Evolutionary conservation across 352 stramenopile species (phyloP).

Genomic region (Globisporangium irregulare): DNA sequence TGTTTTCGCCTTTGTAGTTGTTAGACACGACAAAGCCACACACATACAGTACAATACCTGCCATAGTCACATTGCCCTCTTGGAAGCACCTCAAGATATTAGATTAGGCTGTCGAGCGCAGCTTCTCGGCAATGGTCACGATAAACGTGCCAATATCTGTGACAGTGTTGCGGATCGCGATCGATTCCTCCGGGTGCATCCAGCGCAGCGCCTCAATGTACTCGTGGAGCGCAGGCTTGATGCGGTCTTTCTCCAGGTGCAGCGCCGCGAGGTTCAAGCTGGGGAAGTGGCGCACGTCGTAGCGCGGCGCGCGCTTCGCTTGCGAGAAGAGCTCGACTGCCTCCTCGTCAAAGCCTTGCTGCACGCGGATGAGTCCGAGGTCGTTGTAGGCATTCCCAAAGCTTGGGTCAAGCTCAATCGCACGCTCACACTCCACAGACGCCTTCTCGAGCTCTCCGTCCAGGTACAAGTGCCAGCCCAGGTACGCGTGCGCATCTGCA

Average conservation of each 20-base stretch:
- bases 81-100: not conserved
- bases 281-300: constrained; percentile 69
- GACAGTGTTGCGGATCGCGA: constrained; percentile 66
- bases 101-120: constrained; percentile 19
- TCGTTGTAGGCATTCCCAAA: constrained; percentile 79
- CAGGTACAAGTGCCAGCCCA: constrained; percentile 68
- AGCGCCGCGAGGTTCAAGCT: constrained; percentile 62
- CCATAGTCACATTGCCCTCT: not conserved
- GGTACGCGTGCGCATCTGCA: constrained; percentile 61
- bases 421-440: constrained; percentile 48
- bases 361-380: constrained; percentile 57
- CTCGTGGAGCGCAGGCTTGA: constrained; percentile 63
- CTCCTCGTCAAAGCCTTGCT: constrained; percentile 57
- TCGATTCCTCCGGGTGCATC: constrained; percentile 49
- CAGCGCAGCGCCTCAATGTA: constrained; percentile 78
- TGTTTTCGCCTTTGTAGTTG: not conserved
- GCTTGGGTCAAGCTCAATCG: constrained; percentile 61
- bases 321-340: constrained; percentile 59
- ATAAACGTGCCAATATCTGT: constrained; percentile 64
- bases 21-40: not conserved
- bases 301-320: constrained; percentile 52
- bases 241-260: constrained; percentile 58
- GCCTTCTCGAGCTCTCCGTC: constrained; percentile 55
- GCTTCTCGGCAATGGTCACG: constrained; percentile 43
- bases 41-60: not conserved